phyloP scores from a whole-genome alignment of 2,329 filamentous ascomycete genomes.

The Leptographium lundbergii region DNA sequence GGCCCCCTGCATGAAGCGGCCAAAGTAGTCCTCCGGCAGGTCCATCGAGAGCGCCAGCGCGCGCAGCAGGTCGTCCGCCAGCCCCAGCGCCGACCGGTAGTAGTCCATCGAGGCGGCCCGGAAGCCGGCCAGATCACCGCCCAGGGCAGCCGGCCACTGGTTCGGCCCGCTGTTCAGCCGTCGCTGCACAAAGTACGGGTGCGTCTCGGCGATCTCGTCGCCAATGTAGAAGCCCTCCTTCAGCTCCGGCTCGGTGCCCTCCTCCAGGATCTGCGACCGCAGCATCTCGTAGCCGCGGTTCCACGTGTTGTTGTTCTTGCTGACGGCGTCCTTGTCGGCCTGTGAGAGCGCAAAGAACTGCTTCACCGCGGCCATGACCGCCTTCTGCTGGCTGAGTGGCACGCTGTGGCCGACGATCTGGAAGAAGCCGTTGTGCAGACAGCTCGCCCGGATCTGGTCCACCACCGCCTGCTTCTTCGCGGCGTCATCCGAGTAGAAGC shows the following conservation, averaged over 20 bases:
- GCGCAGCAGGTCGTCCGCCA: conserved; percentile 16
- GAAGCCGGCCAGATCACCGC: conserved; percentile 20
- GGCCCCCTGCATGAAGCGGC: conserved; percentile 31
- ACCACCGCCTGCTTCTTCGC: conserved; percentile 6
- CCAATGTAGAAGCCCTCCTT: conserved; percentile 30
- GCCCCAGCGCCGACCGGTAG: conserved; percentile 19
- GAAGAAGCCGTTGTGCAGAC: conserved; percentile 38
- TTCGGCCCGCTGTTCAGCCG: conserved; percentile 25
- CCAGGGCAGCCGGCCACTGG: conserved; percentile 11
- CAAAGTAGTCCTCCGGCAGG: conserved; percentile 15
- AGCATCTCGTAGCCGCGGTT: conserved; percentile 24
- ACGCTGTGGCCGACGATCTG: conserved; percentile 37
- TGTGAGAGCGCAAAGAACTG: conserved; percentile 33
- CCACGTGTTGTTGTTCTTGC: conserved; percentile 20
- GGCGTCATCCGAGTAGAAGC: conserved; percentile 6
- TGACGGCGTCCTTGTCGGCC: conserved; percentile 25
- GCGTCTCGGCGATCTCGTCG: conserved; percentile 16
- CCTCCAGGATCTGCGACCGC: conserved; percentile 19
- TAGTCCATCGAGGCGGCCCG: conserved; percentile 15
- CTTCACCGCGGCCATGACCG: conserved; percentile 27
- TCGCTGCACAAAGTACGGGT: conserved; percentile 12
- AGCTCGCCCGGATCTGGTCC: conserved; percentile 21
- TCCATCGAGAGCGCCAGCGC: conserved; percentile 20
- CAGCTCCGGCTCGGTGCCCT: conserved; percentile 21
- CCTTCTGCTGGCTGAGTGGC: conserved; percentile 23